Conservation (phyloP, 768 basidiomycete species). For the Steccherinum ochraceum region DNA sequence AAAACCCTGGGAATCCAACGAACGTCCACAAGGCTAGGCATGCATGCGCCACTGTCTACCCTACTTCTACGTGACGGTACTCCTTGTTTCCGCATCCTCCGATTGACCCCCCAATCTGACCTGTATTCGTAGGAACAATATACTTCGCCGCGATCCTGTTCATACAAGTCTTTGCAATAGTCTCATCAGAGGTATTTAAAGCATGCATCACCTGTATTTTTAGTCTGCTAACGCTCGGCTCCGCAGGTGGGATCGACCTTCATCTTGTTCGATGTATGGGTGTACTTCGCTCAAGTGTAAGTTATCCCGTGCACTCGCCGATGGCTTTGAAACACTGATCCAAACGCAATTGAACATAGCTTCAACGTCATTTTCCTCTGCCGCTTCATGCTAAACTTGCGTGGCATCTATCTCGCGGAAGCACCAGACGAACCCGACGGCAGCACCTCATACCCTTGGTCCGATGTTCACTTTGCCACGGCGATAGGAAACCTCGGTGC, state of each 20-base stretch:
- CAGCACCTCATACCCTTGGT: not conserved
- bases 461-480: slow-evolving; percentile 4
- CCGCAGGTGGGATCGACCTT: not conserved
- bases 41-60: slow-evolving; percentile 1
- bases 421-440: not conserved
- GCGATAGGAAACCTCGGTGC: slow-evolving; percentile 9
- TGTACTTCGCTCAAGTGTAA: slow-evolving; percentile 4
- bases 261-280: slow-evolving; percentile 4
- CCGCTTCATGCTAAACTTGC: slow-evolving; percentile 11
- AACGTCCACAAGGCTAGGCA: not conserved
- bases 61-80: slow-evolving; percentile 7
- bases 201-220: not conserved
- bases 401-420: slow-evolving; percentile 3
- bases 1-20: slow-evolving; percentile 6
- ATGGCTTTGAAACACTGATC: not conserved
- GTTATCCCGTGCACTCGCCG: not conserved
- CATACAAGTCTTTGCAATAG: slow-evolving; percentile 5
- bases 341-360: not conserved
- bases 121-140: slow-evolving; percentile 3
- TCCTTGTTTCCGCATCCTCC: not conserved
- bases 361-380: slow-evolving; percentile 7
- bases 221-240: not conserved
- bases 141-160: slow-evolving; percentile 4
- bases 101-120: not conserved
- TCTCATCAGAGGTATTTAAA: slow-evolving; percentile 1